These are phyloP conservation scores for Aspergillus chevalieri DNA, from an alignment of 2,329 filamentous ascomycete species.

Conservation along the genomic window DNA sequence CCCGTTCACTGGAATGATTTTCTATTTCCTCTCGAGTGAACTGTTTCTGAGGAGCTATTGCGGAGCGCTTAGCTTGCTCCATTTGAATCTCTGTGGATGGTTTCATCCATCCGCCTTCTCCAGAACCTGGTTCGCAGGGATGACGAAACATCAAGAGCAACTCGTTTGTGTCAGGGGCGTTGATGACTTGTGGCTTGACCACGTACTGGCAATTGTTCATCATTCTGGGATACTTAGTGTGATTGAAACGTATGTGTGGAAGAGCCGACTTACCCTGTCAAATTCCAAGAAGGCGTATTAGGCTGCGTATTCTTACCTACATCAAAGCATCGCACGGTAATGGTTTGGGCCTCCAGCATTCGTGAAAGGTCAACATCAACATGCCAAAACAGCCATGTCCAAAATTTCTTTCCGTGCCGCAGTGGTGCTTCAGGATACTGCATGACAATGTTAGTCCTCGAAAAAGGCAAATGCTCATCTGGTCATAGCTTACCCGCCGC, in stretches of 20 bases:
- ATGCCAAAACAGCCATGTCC: constrained; percentile 51
- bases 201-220: constrained; percentile 52
- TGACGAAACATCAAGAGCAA: constrained; percentile 41
- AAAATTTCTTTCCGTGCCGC: constrained; percentile 49
- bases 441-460: background rate
- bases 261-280: constrained; percentile 33
- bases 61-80: constrained; percentile 40
- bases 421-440: constrained; percentile 45
- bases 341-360: constrained; percentile 38
- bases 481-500: constrained; percentile 28
- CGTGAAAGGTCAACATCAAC: constrained; percentile 44
- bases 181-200: constrained; percentile 36
- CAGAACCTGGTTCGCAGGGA: constrained; percentile 40
- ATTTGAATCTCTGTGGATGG: constrained; percentile 42
- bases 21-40: constrained; percentile 51
- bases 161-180: constrained; percentile 25
- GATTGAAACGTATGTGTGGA: constrained; percentile 12
- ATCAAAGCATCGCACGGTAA: constrained; percentile 45
- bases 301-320: constrained; percentile 50
- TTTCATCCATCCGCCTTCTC: constrained; percentile 48
- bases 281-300: constrained; percentile 42
- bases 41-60: constrained; percentile 43
- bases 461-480: background rate
- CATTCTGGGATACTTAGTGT: constrained; percentile 30
- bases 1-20: constrained; percentile 43